Base-by-base conservation (phyloP, 768 basidiomycete species). In the Termitomyces sp. region DNA sequence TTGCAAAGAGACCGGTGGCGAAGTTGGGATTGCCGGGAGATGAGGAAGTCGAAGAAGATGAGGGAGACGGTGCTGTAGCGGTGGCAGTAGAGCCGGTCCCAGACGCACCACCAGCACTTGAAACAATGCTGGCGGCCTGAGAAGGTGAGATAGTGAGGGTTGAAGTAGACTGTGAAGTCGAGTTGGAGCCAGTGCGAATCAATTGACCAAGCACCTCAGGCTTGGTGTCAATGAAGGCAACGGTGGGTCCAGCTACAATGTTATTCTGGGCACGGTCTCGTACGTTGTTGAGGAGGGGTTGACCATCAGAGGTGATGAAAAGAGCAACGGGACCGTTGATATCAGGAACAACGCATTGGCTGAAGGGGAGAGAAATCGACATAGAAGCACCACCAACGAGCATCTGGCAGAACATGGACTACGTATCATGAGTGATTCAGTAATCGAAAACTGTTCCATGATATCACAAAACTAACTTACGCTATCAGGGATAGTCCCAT, bases 271-370 rank as follows among this genome's bases (percentile, higher is more conserved):
- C 79, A 60, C 86, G 84, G 67, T 86, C 79, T 23, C 73, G 68
- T 62, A 84, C 81, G 71, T 87, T 80, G 74, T 83, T 84, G 69
- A 80, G 64, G 33, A 93, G 74, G 2, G 90, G 87, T 62, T 85
- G 82, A 56, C 69, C 69, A 67, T 85, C 80, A 20, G 78, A 78
- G 35, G 88, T 91, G 75, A 93, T 72, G 72, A 75, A 92, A 69
- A 93, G 70, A 28, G 82, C 86, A 64, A 92, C 86, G 62, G 88
- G 86, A 46, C 92, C 91, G 69, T 88, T 84, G 70, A 92, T 75
- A 56, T 82, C 38, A 40, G 91, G 93, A 13, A 93, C 83, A 59
- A 79, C 70, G 64, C 91, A 93, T 61, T 81, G 63, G 61, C 70
- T 63, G 64, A 89, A 68, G 3, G 89, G 85, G 48, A 91, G 75